A percentile compares a stretch with the other conserved stretches of the same genome.
These are phyloP conservation scores for Phytophthora aleatoria DNA, from an alignment of 352 stramenopile species.

Conservation along the genomic window DNA sequence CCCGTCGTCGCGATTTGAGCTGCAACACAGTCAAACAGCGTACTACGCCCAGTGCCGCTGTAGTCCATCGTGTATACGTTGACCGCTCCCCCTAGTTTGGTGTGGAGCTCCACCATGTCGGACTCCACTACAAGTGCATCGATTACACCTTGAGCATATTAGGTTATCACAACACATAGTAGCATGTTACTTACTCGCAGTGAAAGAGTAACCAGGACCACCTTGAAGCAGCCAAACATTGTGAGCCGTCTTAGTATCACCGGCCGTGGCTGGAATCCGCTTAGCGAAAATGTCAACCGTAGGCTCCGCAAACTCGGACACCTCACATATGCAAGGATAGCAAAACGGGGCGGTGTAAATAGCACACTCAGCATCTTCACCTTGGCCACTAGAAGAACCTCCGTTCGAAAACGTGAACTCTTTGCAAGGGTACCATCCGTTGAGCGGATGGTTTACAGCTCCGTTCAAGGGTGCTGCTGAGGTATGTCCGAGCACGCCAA, in stretches of 20 bases:
- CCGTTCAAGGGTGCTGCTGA: no score
- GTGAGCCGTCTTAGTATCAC: slow-evolving; percentile 10
- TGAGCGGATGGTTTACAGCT: slow-evolving; percentile 4
- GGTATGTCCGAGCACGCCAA: no score
- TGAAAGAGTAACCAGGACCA: slow-evolving; percentile 41
- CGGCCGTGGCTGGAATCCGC: slow-evolving; percentile 23
- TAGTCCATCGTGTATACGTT: slow-evolving; percentile 64
- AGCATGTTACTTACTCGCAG: slow-evolving; percentile 33
- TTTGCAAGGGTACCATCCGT: slow-evolving; percentile 40
- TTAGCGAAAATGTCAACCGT: slow-evolving; percentile 51
- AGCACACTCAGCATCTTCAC: no score
- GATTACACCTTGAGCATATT: background rate
- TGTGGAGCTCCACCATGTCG: slow-evolving; percentile 36
- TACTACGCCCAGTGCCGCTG: no score
- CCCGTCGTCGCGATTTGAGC: slow-evolving; percentile 40
- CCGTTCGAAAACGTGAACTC: slow-evolving; percentile 34
- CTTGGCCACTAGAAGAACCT: slow-evolving; percentile 1
- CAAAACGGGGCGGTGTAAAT: slow-evolving; percentile 31
- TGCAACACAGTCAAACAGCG: slow-evolving; percentile 43
- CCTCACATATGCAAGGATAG: background rate
- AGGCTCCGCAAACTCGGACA: slow-evolving; percentile 1
- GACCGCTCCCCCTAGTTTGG: slow-evolving; percentile 29
- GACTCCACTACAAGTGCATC: slow-evolving; percentile 34
- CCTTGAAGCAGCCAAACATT: slow-evolving; percentile 56
- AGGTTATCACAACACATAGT: background rate